Base-by-base conservation (phyloP, 2,329 filamentous ascomycete species). In the Microascus cirrosus region DNA sequence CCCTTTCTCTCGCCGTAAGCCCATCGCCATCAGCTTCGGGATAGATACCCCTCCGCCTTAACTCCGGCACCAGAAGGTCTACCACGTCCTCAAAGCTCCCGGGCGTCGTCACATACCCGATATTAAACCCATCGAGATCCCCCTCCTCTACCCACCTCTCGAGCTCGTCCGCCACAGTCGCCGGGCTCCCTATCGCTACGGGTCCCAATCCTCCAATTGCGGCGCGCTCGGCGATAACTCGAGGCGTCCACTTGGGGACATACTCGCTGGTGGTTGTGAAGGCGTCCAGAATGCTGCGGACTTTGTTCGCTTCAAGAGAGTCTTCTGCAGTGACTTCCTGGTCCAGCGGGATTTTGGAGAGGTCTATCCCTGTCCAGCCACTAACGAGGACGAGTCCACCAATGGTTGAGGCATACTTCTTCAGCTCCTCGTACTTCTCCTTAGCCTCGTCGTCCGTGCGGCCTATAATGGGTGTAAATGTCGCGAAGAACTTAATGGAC, bases 331-430 rank as follows among this genome's bases (percentile, higher is more conserved):
- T 79, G 60, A 86, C 72, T 18, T 81, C 79, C 61, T 84, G 74
- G 60, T 85, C 82, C 0, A 84, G 64, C 0, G 80, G 79, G 50
- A 84, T 74, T 62, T 74, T 74, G 3, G 77, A 80, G 18, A 84
- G 71, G 63, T 85, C 81, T 59, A 85, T 82, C 0, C 82, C 82
- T 0, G 80, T 82, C 77, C 78, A 83, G 1, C 80, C 80, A 45
- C 74, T 77, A 60, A 82, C 78, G 0, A 83, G 69, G 0, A 81
- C 81, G 1, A 84, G 67, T 0, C 78, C 80, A 0, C 79, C 81
- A 18, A 81, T 68, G 0, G 76, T 74, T 0, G 75, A 79, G 1
- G 77, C 80, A 62, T 84, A 75, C 61, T 76, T 77, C 63, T 76
- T 73, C 12, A 77, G 61, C 59, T 80, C 76, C 24, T 74, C 72